Percentiles rank a stretch among this genome's conserved stretches.
Conservation (phyloP, 306 rosid genomes). For the Cicer arietinum region DNA sequence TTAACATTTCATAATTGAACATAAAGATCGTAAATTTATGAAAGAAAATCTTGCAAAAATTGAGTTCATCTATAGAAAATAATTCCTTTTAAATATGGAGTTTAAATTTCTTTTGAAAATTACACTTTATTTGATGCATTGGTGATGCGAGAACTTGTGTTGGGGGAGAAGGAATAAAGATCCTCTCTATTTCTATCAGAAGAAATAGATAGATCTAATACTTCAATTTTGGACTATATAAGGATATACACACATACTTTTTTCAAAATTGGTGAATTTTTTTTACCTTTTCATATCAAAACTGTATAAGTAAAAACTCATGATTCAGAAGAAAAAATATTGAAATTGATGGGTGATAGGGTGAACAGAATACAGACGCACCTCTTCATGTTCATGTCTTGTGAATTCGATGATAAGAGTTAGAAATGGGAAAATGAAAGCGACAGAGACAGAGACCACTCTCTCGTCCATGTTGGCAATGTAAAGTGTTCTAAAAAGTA, state of each 20-base stretch:
- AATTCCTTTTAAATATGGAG: neutral
- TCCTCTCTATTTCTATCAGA: neutral
- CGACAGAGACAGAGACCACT: too few relatives aligned
- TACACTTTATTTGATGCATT: neutral
- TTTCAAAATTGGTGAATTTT: neutral
- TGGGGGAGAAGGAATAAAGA: neutral
- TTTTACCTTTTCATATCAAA: neutral
- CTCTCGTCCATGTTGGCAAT: too few relatives aligned
- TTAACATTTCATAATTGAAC: neutral
- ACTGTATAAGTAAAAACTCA: neutral
- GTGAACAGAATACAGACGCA: too few relatives aligned
- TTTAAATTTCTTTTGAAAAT: neutral
- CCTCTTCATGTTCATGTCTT: too few relatives aligned
- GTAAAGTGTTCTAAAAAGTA: too few relatives aligned
- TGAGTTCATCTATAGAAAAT: neutral
- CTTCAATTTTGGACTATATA: neutral
- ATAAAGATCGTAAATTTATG: neutral
- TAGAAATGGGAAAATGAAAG: too few relatives aligned
- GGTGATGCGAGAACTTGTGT: neutral
- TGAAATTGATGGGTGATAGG: too few relatives aligned
- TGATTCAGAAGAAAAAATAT: too few relatives aligned
- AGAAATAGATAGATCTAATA: neutral
- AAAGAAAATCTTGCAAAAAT: neutral
- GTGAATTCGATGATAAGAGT: too few relatives aligned
- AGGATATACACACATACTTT: neutral